Percentiles rank a stretch among this genome's conserved stretches.
These are phyloP conservation scores for Sicyos edulis DNA, from an alignment of 306 rosid genomes.

Conservation along the genomic window DNA sequence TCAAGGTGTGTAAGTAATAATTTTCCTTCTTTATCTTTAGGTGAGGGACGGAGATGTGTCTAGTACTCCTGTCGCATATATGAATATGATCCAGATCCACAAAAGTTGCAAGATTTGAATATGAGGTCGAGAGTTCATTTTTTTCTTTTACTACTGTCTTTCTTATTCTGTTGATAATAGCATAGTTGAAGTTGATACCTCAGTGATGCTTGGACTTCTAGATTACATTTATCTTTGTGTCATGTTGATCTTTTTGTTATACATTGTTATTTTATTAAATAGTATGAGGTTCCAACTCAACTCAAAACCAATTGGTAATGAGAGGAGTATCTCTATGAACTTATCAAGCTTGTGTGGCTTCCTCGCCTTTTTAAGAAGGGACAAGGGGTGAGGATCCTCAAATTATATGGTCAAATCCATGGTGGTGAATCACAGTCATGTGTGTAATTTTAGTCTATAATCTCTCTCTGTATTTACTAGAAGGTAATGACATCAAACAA, in stretches of 20 bases:
- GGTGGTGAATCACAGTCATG: background rate
- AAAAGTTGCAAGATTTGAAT: background rate
- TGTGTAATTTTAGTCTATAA: background rate
- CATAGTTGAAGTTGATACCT: background rate
- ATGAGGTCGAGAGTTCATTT: background rate
- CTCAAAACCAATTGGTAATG: too few relatives aligned
- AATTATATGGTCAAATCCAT: too few relatives aligned
- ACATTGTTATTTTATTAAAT: too few relatives aligned
- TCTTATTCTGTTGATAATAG: too few relatives aligned
- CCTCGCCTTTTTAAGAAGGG: too few relatives aligned
- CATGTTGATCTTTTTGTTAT: too few relatives aligned
- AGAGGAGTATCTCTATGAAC: too few relatives aligned
- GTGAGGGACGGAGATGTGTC: background rate
- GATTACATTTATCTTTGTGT: background rate
- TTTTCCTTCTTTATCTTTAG: background rate
- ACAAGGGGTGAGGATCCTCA: too few relatives aligned
- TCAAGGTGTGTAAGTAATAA: slow-evolving; percentile 43
- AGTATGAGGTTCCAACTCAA: too few relatives aligned
- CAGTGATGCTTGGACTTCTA: background rate
- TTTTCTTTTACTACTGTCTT: background rate
- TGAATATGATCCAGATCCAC: background rate
- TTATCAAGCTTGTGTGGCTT: too few relatives aligned
- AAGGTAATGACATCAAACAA: background rate
- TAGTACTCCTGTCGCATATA: background rate
- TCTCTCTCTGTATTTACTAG: background rate